Evolutionary conservation across 495 filamentous ascomycete species (phyloP).

Genomic region (Pyrenopolyporus hunteri): DNA sequence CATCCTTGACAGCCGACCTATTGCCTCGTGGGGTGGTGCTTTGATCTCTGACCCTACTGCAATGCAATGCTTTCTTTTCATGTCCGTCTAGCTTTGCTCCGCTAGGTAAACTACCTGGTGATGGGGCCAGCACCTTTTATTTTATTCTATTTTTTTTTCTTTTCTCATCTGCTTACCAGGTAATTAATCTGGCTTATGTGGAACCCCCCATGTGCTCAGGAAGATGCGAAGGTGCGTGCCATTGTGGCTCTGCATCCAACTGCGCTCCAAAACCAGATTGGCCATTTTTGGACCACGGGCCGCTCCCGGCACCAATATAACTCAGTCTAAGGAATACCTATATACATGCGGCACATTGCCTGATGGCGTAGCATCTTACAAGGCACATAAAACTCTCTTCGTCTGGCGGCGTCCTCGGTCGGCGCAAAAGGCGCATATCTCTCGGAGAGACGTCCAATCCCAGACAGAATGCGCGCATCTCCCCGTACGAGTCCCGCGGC

Average conservation of each 20-base stretch:
- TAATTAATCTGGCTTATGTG: not conserved
- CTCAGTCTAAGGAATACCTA: too few species aligned
- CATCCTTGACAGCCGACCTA: slow-evolving; percentile 31
- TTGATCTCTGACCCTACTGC: slow-evolving; percentile 13
- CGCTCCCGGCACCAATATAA: slow-evolving; percentile 20
- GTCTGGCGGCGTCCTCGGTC: too few species aligned
- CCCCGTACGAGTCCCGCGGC: too few species aligned
- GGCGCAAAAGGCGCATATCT: too few species aligned
- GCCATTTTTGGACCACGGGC: slow-evolving; percentile 9
- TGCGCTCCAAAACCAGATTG: not conserved
- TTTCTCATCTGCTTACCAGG: not conserved
- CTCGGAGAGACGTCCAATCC: too few species aligned
- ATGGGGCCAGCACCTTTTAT: too few species aligned
- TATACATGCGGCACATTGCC: too few species aligned
- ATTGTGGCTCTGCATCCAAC: not conserved
- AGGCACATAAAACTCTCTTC: not conserved
- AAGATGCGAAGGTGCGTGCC: not conserved
- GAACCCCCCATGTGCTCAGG: not conserved
- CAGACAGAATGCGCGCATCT: too few species aligned
- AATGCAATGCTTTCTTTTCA: slow-evolving; percentile 10
- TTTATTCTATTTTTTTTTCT: too few species aligned
- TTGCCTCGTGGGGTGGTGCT: slow-evolving; percentile 6
- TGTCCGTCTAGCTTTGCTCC: slow-evolving; percentile 2
- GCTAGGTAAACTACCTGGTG: not conserved
- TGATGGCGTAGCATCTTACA: not conserved